phyloP scores from a whole-genome alignment of 2,329 filamentous ascomycete genomes.

The Colletotrichum lentis region DNA sequence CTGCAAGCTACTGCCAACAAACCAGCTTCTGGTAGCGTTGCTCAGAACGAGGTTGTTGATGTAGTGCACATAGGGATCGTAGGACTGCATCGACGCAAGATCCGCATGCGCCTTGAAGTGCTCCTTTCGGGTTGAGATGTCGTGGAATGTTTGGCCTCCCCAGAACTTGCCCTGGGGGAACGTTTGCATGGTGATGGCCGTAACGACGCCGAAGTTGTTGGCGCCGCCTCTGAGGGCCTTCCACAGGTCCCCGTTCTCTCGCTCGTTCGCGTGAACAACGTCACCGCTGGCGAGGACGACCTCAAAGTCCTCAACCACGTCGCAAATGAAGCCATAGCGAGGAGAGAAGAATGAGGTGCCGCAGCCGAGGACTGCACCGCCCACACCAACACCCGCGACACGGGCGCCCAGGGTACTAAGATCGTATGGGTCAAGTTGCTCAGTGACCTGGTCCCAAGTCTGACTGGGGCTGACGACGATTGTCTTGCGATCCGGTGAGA shows the following conservation, averaged over 20 bases:
- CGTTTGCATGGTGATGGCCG: constrained; percentile 26
- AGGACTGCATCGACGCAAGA: constrained; percentile 1
- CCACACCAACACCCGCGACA: constrained; percentile 51
- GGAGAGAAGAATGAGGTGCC: constrained; percentile 30
- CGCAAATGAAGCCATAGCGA: constrained; percentile 25
- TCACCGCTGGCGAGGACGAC: constrained; percentile 51
- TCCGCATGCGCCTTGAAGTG: constrained; percentile 21
- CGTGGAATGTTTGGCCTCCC: constrained; percentile 23
- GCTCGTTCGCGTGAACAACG: constrained; percentile 53
- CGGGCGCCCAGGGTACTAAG: constrained; percentile 52
- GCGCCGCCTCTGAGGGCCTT: constrained; percentile 55
- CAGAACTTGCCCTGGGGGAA: constrained; percentile 20
- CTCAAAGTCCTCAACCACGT: constrained; percentile 12
- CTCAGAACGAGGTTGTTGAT: constrained; percentile 26
- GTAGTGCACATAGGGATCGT: constrained; percentile 23
- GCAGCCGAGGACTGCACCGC: constrained; percentile 42
- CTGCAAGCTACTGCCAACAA: constrained; percentile 23
- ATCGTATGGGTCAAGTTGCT: constrained; percentile 45
- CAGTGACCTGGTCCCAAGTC: constrained; percentile 53
- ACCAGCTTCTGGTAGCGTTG: constrained; percentile 21
- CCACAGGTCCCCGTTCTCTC: constrained; percentile 53
- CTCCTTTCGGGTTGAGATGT: constrained; percentile 13
- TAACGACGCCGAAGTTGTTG: constrained; percentile 54
- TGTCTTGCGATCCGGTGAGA: constrained; percentile 44
- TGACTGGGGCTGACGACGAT: constrained; percentile 51